Conservation (phyloP, 805 yeast species). For the Blastobotrys robertii region DNA sequence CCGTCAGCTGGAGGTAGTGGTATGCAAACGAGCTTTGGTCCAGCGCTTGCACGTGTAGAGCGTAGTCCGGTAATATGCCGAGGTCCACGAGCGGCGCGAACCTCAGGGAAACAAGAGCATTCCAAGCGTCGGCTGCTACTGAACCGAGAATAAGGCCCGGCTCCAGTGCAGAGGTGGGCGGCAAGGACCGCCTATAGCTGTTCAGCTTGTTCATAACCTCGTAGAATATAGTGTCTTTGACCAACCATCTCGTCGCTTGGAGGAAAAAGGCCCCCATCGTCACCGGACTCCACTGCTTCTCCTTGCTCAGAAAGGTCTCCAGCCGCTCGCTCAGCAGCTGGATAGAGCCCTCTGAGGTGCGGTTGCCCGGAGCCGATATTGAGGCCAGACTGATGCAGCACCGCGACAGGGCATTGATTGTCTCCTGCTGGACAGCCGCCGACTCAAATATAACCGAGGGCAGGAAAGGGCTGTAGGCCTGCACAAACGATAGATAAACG, state of each 20-base stretch:
- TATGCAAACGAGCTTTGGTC: slow-evolving; percentile 7
- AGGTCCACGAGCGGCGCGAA: not conserved
- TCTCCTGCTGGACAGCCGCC: not conserved
- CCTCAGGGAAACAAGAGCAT: slow-evolving; percentile 1
- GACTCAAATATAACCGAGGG: not conserved
- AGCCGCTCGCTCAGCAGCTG: slow-evolving; percentile 6
- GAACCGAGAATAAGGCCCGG: slow-evolving; percentile 3
- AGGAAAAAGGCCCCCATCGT: slow-evolving; percentile 1
- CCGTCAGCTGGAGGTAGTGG: slow-evolving; percentile 8
- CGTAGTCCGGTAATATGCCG: slow-evolving; percentile 1
- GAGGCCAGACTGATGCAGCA: slow-evolving; percentile 9
- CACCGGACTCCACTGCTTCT: slow-evolving; percentile 5
- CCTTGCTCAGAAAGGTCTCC: slow-evolving; percentile 4
- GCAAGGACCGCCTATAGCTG: not conserved
- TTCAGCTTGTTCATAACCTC: not conserved
- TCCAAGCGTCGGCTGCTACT: slow-evolving; percentile 7
- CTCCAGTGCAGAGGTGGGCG: not conserved
- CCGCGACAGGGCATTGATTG: slow-evolving; percentile 1
- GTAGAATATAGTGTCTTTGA: not conserved
- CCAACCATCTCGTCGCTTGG: not conserved
- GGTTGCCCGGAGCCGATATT: slow-evolving; percentile 5
- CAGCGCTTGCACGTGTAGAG: slow-evolving; percentile 1
- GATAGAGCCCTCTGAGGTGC: slow-evolving; percentile 4
- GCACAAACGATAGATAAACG: slow-evolving; percentile 4
- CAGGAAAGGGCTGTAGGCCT: slow-evolving; percentile 9